Base-by-base conservation (phyloP, 257 asterid genomes). In the Echium plantagineum region DNA sequence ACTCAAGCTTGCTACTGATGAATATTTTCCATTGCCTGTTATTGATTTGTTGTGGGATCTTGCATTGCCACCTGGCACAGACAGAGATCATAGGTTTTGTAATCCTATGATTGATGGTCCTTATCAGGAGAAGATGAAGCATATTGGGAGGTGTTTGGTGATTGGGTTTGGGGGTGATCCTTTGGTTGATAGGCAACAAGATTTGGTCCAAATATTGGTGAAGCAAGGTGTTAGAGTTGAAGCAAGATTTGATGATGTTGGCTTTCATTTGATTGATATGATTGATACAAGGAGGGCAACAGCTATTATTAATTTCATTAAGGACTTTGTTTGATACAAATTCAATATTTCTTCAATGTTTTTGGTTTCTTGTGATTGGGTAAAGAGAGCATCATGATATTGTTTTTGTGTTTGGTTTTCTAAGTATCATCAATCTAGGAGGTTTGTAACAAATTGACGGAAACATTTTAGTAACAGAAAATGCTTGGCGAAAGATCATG, bases 101-200 rank as follows among this genome's bases (percentile, higher is more conserved):
- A 88, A 91, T 51, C 97, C 97, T 3, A 64, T 88, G 28, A 15
- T 21, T 35, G 96, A 91, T 58, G 66, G 62, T 21, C 63, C 77
- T 7, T 38, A 57, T 52, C 79, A 57, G 71, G 90, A 77, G 61
- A 88, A 82, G 75, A 64, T 84, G 46, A 74, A 66, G 66, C 59
- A 63, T 0, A 57, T 90, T 52, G 95, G 93, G 68, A 76, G 86
- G 67, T 77, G 87, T 15, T 66, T 91, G 78, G 91, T 91, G 7
- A 78, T 85, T 46, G 98, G 98, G 1, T 87, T 87, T 57, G 94
- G 93, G 3, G 98, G 98, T 6, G 96, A 87, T 15, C 89, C 94
- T 31, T 56, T 85, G 81, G 65, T 85, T 30, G 98, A 91, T 62
- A 76, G 96, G 66, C 94, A 87, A 60, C 94, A 86, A 47, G 75